Evolutionary conservation across 176 grass and related monocot species (phyloP), one percentile per base, ranked within the genome.

Genomic region (Oryza nivara): DNA sequence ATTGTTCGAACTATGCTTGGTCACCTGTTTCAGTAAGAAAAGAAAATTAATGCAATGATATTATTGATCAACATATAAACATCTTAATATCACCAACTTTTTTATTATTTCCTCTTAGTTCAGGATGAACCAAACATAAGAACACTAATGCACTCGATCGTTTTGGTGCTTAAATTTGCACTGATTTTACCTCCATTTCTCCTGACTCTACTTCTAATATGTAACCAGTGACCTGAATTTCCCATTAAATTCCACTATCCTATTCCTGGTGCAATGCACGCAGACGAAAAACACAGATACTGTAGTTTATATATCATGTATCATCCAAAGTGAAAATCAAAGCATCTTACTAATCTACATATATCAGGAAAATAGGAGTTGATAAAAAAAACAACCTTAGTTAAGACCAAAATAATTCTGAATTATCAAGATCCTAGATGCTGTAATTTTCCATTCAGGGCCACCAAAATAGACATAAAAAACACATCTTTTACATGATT

Each of bases 21-120:
- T 36, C 25, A 63, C 80, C 84, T 90, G 80, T 70, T 20, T 17
- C 16, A 68, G 28, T 68, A 77, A 43, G n/a, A 74, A 86, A 64
- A 3, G n/a, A 86, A 25, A 76, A 15, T 83, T 74, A 11, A 79
- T 73, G 23, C 40, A 22, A 81, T 74, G 10, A 7, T 30, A 13
- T n/a, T 83, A 32, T 3, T 72, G 36, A 69, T 84, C 35, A 26
- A 10, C 0, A 48, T 22, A 47, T 69, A 26, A 7, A n/a, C 7
- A 41, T 41, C 40, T 69, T 19, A 7, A n/a, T 1, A 41, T 41
- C 40, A 41, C 40, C 40, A 41, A 41, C 40, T 41, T 7, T 41
- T 41, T 41, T 1, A 41, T 67, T 51, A 83, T 67, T 38, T 75
- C 75, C 44, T 67, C 4, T 7, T 10, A 52, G 19, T 75, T 11